Evolutionary conservation across 257 asterid genomes (phyloP), one percentile per base, ranked within the genome.

Genomic region (Mentha longifolia): DNA sequence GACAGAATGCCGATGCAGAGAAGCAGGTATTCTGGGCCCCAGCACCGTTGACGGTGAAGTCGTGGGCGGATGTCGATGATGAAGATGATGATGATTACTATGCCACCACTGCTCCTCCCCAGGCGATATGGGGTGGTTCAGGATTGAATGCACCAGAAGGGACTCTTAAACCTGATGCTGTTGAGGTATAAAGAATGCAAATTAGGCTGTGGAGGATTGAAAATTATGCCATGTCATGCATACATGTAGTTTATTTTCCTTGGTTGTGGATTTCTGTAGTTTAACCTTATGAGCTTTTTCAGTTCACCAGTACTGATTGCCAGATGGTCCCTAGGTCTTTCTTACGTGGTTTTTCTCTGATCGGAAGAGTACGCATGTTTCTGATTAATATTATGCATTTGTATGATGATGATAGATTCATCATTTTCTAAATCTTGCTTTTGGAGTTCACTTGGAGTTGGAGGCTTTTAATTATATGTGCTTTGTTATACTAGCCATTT

Each of bases 61-160:
- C 96, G 0, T 93, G 98, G 98, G 98, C 97, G 2, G 98, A 93
- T 87, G 96, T 91, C 13, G 98, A 93, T 35, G 98, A 93, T 22
- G 98, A 93, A 70, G 97, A 91, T 68, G 98, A 93, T 52, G 98
- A 90, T 61, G 97, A 93, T 81, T 93, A 93, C 79, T 93, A 83
- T 33, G 97, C 97, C 33, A 93, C 97, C 62, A 84, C 91, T 12
- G 97, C 97, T 12, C 96, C 97, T 15, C 98, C 97, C 9, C 82
- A 71, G 79, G 77, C 95, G 0, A 80, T 85, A 39, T 91, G 95
- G 97, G 90, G 50, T 59, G 85, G 76, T 63, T 77, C 87, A 17
- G 58, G 81, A 31, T 58, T 54, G 73, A 65, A 55, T 68, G 20
- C 72, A 58, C 59, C 79, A 4, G 79, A 79, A 33, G 83, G 61